Percentiles rank a stretch among this genome's conserved stretches.
Conservation (phyloP, 208 protist genomes). For the Crithidia brevicula region DNA sequence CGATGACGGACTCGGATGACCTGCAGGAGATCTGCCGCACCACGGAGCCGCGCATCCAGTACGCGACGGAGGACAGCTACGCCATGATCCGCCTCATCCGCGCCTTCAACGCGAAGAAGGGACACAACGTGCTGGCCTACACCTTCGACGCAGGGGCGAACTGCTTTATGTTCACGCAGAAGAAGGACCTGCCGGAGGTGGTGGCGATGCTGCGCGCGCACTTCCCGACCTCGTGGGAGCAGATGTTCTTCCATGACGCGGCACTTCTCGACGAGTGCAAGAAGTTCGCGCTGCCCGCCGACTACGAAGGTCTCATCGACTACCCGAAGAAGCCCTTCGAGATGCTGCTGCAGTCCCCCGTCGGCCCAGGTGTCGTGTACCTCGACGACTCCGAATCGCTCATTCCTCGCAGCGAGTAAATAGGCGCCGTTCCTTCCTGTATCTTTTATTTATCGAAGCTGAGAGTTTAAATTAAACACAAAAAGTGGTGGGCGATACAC, state of each 20-base stretch:
- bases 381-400: constrained; percentile 62
- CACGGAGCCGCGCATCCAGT: constrained; percentile 98
- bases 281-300: constrained; percentile 25
- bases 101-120: constrained; percentile 89
- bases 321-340: constrained; percentile 82
- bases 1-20: constrained; percentile 97
- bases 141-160: constrained; percentile 99
- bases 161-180: constrained; percentile 96
- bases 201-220: constrained; percentile 88
- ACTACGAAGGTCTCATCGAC: constrained; percentile 69
- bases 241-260: constrained; percentile 75
- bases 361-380: constrained; percentile 69
- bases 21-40: constrained; percentile 98
- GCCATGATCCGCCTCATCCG: constrained; percentile 95
- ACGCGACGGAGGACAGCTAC: constrained; percentile 97
- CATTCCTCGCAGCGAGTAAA: constrained; percentile 18
- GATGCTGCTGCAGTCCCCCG: constrained; percentile 87
- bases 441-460: background rate
- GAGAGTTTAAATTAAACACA: background rate
- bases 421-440: background rate
- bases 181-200: constrained; percentile 83
- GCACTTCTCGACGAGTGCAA: constrained; percentile 57
- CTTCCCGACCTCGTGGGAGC: constrained; percentile 86
- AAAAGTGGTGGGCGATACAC: too few relatives aligned
- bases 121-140: constrained; percentile 93